phyloP scores from a whole-genome alignment of 2,329 filamentous ascomycete genomes.

The Chalara sp. region DNA sequence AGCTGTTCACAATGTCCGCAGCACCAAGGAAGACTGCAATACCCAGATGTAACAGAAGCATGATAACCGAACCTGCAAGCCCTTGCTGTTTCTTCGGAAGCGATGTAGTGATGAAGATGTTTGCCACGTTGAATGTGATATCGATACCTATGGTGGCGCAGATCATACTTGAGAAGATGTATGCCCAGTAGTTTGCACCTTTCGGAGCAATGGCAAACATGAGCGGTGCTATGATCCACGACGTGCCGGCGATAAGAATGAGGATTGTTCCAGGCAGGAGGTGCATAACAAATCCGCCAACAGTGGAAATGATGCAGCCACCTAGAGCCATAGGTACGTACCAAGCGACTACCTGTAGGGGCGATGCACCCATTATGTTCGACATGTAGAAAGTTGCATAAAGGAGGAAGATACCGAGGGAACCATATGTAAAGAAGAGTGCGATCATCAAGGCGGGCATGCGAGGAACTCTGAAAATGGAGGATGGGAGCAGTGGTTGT shows the following conservation, averaged over 20 bases:
- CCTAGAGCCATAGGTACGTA: conserved; percentile 60
- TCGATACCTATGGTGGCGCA: conserved; percentile 68
- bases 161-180: conserved; percentile 64
- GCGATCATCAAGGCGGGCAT: conserved; percentile 57
- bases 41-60: conserved; percentile 63
- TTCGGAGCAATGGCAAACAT: conserved; percentile 47
- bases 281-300: conserved; percentile 51
- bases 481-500: conserved; percentile 60
- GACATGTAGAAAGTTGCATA: conserved; percentile 61
- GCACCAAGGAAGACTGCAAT: conserved; percentile 67
- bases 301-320: conserved; percentile 58
- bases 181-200: conserved; percentile 51
- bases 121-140: conserved; percentile 68
- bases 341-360: conserved; percentile 53
- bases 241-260: conserved; percentile 43
- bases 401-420: conserved; percentile 58
- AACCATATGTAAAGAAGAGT: conserved; percentile 60
- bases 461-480: conserved; percentile 59
- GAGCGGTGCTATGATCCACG: conserved; percentile 43
- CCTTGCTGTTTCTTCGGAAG: conserved; percentile 62
- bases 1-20: conserved; percentile 55
- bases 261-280: conserved; percentile 45
- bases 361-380: conserved; percentile 42
- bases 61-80: conserved; percentile 64
- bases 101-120: conserved; percentile 70